Base-by-base conservation (phyloP, 1,284 basidiomycete genomes). In the Trametes sp. region DNA sequence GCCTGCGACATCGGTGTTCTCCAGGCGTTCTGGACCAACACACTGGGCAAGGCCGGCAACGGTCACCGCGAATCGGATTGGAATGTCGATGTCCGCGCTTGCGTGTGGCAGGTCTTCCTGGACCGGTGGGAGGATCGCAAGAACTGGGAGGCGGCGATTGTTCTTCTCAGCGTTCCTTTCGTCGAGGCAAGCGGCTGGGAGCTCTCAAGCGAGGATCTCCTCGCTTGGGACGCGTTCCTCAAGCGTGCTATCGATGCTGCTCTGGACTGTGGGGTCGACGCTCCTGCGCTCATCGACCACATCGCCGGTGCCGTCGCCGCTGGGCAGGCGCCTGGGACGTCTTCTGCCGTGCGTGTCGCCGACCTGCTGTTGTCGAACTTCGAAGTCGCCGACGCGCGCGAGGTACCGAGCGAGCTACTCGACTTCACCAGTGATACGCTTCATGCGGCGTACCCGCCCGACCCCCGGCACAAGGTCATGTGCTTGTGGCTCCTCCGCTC, bases 101-200 rank as follows among this genome's bases (percentile, higher is more conserved):
- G 77, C 1, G 81, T 88, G 14, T 92, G 89, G 89, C 74, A 77
- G 26, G 75, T 75, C 36, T 86, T 87, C 69, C 75, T 81, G 24
- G 77, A 84, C 59, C 78, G 78, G 21, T 91, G 89, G 88, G 75
- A 71, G 53, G 75, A 74, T 6, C 77, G 82, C 33, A 33, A 46
- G 28, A 75, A 73, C 19, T 90, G 85, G 85, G 85, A 87, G 63
- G 80, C 81, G 16, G 82, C 81, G 13, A 74, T 83, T n/a, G 70
- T 82, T 21, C 76, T 91, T 13, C 81, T 92, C 49, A 79, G 80
- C 31, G 78, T 85, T 54, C 90, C 90, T 5, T 92, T 92, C 70
- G 75, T 78, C 84, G 79, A 81, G 59, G 68, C 74, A 9, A 77
- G 78, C 67, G 72, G 77, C 14, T 90, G 87, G 86, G 83, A 85